Evolutionary conservation across 2,329 filamentous ascomycete species (phyloP), one percentile per base, ranked within the genome.

Genomic region (Trichoderma sp.): DNA sequence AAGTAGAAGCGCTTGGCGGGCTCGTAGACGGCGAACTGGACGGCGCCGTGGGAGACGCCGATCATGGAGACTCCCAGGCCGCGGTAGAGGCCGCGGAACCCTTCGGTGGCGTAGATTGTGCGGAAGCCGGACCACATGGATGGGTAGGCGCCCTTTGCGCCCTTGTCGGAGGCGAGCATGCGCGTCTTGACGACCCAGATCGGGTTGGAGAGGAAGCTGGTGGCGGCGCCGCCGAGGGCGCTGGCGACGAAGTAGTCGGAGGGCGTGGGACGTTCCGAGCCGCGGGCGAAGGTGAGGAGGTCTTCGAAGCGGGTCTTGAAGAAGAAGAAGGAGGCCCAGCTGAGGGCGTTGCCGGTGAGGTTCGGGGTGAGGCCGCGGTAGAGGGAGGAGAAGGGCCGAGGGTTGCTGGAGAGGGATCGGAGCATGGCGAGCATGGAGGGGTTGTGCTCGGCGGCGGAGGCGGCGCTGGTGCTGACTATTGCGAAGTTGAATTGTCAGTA

Each of bases 131-230:
- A 87, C 75, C 86, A 83, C 85, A 98, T 93, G 75, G 89, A 91
- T 18, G 89, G 87, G 82, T 99, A 99, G 1, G 95, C 96, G 15
- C 94, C 94, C 2, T 87, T 88, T 6, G 90, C 87, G 70, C 88
- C 86, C 64, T 89, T 88, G 75, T 96, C 93, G 4, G 93, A 95
- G 34, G 94, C 94, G 28, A 98, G 86, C 94, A 99, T 98, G 74
- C 96, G 92, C 9, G 95, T 98, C 85, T 98, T 98, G 80, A 99
- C 90, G 3, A 99, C 96, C 96, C 96, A 99, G 77, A 99, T 91
- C 3, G 96, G 96, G 80, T 98, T 98, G 34, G 96, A 98, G 75
- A 95, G 86, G 34, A 93, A 83, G 57, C 95, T 92, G 2, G 94
- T 97, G 53, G 93, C 81, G 21, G 92, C 85, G 34, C 95, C 95